Conservation (phyloP, 352 stramenopile species). For the Aphanomyces cochlioides region DNA sequence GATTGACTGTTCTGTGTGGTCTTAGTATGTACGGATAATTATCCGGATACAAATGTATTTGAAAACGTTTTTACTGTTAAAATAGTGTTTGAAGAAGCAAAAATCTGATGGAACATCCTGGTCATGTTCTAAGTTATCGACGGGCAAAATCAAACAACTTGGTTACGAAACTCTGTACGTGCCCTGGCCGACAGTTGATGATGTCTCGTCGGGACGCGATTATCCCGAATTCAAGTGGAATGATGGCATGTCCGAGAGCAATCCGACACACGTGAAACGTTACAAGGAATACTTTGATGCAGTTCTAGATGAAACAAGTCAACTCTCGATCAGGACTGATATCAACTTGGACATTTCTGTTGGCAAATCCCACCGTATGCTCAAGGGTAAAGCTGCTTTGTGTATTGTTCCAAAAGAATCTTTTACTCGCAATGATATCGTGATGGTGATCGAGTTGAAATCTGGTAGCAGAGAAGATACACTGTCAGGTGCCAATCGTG, state of each 20-base stretch:
- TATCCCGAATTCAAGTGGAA: conserved; percentile 1
- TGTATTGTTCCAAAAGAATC: not conserved
- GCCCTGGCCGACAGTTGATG: not conserved
- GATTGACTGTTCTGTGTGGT: too few species aligned
- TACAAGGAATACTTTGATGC: not conserved
- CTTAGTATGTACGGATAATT: too few species aligned
- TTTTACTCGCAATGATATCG: not conserved
- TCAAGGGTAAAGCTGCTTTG: not conserved
- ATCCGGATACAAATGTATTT: too few species aligned
- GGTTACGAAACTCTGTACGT: not conserved
- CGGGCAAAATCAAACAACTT: too few species aligned
- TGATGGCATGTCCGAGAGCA: not conserved
- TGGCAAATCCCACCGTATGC: not conserved
- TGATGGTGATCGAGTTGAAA: conserved; percentile 9
- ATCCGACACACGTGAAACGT: not conserved
- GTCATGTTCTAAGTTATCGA: too few species aligned
- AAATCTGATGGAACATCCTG: too few species aligned
- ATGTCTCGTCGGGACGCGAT: not conserved
- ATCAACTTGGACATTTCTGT: not conserved
- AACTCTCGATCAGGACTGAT: not conserved
- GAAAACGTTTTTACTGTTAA: too few species aligned
- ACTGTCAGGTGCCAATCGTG: not conserved
- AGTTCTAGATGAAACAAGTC: not conserved
- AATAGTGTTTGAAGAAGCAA: too few species aligned
- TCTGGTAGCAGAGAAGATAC: not conserved